Percentiles rank a stretch among this genome's conserved stretches.
Evolutionary conservation across 148 eudicot genomes (phyloP).

Genomic region (Cornus suecica): DNA sequence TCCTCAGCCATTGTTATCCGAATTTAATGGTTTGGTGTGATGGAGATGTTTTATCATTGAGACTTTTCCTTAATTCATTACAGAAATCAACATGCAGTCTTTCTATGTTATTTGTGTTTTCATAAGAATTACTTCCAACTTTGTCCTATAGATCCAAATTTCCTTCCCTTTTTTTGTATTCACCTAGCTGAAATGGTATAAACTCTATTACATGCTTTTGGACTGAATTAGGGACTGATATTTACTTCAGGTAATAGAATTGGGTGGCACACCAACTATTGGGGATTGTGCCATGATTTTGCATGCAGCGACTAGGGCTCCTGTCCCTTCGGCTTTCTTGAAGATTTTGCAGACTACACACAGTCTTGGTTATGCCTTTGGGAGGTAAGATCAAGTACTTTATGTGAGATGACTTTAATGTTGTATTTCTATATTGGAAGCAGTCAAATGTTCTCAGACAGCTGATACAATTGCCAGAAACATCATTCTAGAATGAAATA

Average conservation of each 20-base stretch:
- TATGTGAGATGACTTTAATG: background rate
- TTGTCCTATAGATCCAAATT: background rate
- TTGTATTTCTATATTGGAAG: background rate
- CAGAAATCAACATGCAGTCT: background rate
- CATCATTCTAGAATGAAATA: background rate
- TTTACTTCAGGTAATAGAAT: conserved; percentile 71
- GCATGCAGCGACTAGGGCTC: conserved; percentile 92
- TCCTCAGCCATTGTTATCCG: background rate
- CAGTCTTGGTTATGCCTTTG: conserved; percentile 74
- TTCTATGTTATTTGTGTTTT: background rate
- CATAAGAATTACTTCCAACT: too few relatives aligned
- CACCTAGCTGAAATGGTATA: background rate
- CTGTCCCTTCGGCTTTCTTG: conserved; percentile 84
- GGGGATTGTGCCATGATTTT: conserved; percentile 97
- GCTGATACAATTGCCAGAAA: background rate
- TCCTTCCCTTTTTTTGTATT: background rate
- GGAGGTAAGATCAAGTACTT: conserved; percentile 54
- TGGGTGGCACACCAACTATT: conserved; percentile 92
- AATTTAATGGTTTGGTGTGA: background rate
- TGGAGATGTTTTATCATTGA: background rate
- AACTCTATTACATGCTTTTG: background rate
- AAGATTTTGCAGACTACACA: conserved; percentile 81
- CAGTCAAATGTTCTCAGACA: background rate
- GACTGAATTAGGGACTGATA: conserved; percentile 1
- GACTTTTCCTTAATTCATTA: background rate